These are phyloP conservation scores for Rosellinia necatrix DNA, from an alignment of 2,329 filamentous ascomycete genomes.

Conservation along the genomic window DNA sequence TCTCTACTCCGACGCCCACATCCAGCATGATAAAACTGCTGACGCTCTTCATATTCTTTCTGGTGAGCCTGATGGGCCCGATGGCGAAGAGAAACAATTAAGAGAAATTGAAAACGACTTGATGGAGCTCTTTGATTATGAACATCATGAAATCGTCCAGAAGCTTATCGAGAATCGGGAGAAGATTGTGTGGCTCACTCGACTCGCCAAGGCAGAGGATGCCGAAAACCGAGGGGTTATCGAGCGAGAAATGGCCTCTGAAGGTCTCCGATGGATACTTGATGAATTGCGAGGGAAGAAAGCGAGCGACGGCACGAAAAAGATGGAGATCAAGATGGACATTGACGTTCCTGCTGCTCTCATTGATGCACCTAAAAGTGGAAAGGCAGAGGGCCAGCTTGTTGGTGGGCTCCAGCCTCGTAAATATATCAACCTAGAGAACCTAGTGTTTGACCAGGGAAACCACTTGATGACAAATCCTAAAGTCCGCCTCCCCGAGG, in stretches of 20 bases:
- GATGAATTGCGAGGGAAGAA: constrained; percentile 83
- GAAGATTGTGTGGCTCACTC: constrained; percentile 94
- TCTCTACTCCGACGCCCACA: constrained; percentile 88
- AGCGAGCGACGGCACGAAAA: constrained; percentile 63
- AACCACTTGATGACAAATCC: constrained; percentile 99
- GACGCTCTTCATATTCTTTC: constrained; percentile 82
- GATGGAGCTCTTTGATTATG: constrained; percentile 98
- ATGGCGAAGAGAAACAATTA: constrained; percentile 81
- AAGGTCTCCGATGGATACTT: constrained; percentile 83
- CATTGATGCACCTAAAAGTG: constrained; percentile 54
- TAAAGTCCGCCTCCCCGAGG: constrained; percentile 89
- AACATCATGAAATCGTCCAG: constrained; percentile 89
- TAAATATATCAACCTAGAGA: constrained; percentile 90
- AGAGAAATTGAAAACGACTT: constrained; percentile 97
- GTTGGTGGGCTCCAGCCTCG: constrained; percentile 84
- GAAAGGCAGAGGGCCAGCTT: constrained; percentile 69
- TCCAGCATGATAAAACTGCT: constrained; percentile 89
- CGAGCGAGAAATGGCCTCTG: constrained; percentile 88
- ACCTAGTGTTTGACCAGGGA: constrained; percentile 94
- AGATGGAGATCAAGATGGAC: constrained; percentile 94
- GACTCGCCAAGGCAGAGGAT: constrained; percentile 80
- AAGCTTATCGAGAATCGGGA: constrained; percentile 91
- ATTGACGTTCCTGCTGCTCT: constrained; percentile 73
- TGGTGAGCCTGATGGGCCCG: constrained; percentile 69
- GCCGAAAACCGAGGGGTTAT: constrained; percentile 75